Evolutionary conservation across 1,139 yeast species (phyloP).

Genomic region (Suhomyces bribrorum): DNA sequence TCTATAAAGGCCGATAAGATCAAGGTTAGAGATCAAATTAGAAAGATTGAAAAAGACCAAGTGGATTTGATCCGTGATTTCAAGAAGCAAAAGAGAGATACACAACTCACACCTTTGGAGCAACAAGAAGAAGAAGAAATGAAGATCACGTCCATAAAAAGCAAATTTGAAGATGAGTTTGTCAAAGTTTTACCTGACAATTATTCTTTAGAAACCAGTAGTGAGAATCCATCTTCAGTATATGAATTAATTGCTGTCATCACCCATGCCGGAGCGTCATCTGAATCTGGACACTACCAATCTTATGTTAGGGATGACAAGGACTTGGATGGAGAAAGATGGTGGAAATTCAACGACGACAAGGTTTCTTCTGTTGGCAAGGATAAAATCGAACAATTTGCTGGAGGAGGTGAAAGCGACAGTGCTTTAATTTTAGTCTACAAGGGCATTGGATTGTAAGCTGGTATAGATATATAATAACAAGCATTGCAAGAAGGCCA

Average conservation of each 20-base stretch:
- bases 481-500: too few relatives aligned
- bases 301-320: slow-evolving; percentile 74
- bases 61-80: slow-evolving; percentile 73
- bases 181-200: slow-evolving; percentile 38
- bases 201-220: slow-evolving; percentile 39
- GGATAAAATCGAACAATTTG: slow-evolving; percentile 77
- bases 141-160: slow-evolving; percentile 46
- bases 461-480: neutral
- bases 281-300: slow-evolving; percentile 97
- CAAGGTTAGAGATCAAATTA: slow-evolving; percentile 73
- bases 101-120: slow-evolving; percentile 38
- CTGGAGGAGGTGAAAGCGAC: slow-evolving; percentile 98
- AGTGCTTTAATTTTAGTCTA: slow-evolving; percentile 87
- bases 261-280: slow-evolving; percentile 93
- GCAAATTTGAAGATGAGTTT: slow-evolving; percentile 49
- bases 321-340: slow-evolving; percentile 65
- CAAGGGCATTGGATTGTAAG: slow-evolving; percentile 66
- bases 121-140: slow-evolving; percentile 51
- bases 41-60: slow-evolving; percentile 74
- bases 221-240: slow-evolving; percentile 85
- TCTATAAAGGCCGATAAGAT: slow-evolving; percentile 66
- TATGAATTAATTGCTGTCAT: slow-evolving; percentile 82
- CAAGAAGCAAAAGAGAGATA: slow-evolving; percentile 62
- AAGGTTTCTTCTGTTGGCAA: slow-evolving; percentile 75
- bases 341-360: slow-evolving; percentile 97